Conservation (phyloP, 2,329 filamentous ascomycete species). For the Alternaria arbusti region DNA sequence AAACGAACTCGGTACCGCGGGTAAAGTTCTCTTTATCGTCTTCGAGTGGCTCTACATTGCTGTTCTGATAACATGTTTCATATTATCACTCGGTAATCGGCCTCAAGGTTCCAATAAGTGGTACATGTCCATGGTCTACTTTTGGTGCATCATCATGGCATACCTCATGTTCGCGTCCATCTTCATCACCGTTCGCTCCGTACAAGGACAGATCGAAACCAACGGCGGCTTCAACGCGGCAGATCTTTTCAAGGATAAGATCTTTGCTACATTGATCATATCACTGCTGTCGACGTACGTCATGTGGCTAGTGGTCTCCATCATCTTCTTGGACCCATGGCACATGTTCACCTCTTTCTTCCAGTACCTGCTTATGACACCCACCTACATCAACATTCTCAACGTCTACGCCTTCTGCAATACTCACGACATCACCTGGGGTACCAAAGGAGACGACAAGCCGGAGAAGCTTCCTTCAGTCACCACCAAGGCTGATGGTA, state of each 20-base stretch:
- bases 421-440: constrained; percentile 97
- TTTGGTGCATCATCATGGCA: constrained; percentile 96
- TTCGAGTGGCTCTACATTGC: constrained; percentile 97
- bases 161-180: constrained; percentile 91
- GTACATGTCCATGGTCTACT: constrained; percentile 97
- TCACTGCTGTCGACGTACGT: constrained; percentile 91
- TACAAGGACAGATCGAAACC: constrained; percentile 70
- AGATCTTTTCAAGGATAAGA: constrained; percentile 81
- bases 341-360: constrained; percentile 96
- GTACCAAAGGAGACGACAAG: constrained; percentile 97
- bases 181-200: constrained; percentile 88
- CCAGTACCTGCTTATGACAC: constrained; percentile 93
- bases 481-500: constrained; percentile 89
- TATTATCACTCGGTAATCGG: constrained; percentile 90
- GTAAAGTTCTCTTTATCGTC: constrained; percentile 81
- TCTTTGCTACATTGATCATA: constrained; percentile 93
- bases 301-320: constrained; percentile 87
- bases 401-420: constrained; percentile 99
- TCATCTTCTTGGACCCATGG: constrained; percentile 98
- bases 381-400: constrained; percentile 96
- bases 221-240: constrained; percentile 71
- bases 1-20: constrained; percentile 75
- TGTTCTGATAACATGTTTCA: constrained; percentile 91
- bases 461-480: constrained; percentile 87
- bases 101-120: constrained; percentile 92